Evolutionary conservation across 257 asterid genomes (phyloP).

Genomic region (Craterostigma plantagineum): DNA sequence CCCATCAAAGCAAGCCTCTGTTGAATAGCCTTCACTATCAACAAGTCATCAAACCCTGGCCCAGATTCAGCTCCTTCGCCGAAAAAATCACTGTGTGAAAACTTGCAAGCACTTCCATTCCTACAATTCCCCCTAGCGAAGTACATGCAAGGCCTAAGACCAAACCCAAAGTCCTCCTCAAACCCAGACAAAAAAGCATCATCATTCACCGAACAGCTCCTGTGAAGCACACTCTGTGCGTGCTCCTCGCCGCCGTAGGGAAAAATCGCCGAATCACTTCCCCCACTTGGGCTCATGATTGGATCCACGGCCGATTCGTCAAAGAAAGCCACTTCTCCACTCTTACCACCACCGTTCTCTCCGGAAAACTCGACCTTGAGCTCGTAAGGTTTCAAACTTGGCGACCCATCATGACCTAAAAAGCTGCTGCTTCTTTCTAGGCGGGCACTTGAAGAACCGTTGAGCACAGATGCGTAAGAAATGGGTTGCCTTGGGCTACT

Average conservation of each 20-base stretch:
- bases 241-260: constrained; percentile 42
- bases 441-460: constrained; percentile 23
- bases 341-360: constrained; percentile 13
- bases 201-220: constrained; percentile 80
- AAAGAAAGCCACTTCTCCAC: constrained; percentile 3
- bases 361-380: constrained; percentile 19
- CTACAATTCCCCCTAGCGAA: constrained; percentile 79
- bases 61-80: constrained; percentile 24
- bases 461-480: constrained; percentile 62
- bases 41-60: constrained; percentile 61
- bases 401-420: no score
- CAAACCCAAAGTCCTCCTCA: constrained; percentile 29
- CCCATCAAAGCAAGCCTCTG: constrained; percentile 56
- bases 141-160: constrained; percentile 84
- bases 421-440: no score
- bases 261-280: constrained; percentile 57
- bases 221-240: constrained; percentile 34
- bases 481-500: constrained; percentile 36
- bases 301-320: constrained; percentile 64
- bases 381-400: constrained; percentile 36
- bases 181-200: constrained; percentile 44
- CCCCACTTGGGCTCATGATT: constrained; percentile 63
- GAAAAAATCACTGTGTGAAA: constrained; percentile 28
- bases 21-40: constrained; percentile 67
- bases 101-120: constrained; percentile 66